Conservation (phyloP, 352 stramenopile genomes). For the Phytophthora europaea region DNA sequence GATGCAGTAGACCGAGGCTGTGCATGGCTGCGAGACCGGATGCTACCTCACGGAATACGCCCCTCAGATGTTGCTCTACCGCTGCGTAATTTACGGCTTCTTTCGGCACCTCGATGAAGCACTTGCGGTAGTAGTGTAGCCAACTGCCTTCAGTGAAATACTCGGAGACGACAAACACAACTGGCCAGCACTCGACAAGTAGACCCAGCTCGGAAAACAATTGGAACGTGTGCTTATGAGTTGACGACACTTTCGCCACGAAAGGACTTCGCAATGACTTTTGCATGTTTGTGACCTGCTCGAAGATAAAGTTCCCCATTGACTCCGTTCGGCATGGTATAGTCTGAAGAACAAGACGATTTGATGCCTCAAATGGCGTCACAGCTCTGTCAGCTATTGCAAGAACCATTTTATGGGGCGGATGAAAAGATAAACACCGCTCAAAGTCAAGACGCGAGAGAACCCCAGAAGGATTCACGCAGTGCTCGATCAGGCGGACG, state of each 20-base stretch:
- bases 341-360: slow-evolving; percentile 54
- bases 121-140: slow-evolving; percentile 37
- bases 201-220: slow-evolving; percentile 70
- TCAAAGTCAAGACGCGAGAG: slow-evolving; percentile 63
- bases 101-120: slow-evolving; percentile 12
- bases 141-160: slow-evolving; percentile 55
- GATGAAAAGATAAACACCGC: slow-evolving; percentile 47
- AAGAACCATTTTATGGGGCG: slow-evolving; percentile 55
- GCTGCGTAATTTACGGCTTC: slow-evolving; percentile 22
- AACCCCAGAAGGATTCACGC: slow-evolving; percentile 56
- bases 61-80: slow-evolving; percentile 46
- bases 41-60: slow-evolving; percentile 58
- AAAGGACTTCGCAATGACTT: slow-evolving; percentile 52
- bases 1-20: slow-evolving; percentile 56
- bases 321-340: slow-evolving; percentile 54
- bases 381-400: slow-evolving; percentile 15
- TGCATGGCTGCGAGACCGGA: slow-evolving; percentile 66
- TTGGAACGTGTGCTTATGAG: slow-evolving; percentile 68
- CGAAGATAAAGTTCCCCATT: slow-evolving; percentile 48
- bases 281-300: slow-evolving; percentile 48
- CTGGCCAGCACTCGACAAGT: slow-evolving; percentile 68
- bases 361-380: not conserved
- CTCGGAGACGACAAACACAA: slow-evolving; percentile 63
- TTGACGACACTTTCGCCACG: slow-evolving; percentile 37
- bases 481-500: slow-evolving; percentile 60